Percentiles rank a stretch among this genome's conserved stretches.
Evolutionary conservation across 2,329 filamentous ascomycete genomes (phyloP).

Genomic region (Cercospora brassicicola): DNA sequence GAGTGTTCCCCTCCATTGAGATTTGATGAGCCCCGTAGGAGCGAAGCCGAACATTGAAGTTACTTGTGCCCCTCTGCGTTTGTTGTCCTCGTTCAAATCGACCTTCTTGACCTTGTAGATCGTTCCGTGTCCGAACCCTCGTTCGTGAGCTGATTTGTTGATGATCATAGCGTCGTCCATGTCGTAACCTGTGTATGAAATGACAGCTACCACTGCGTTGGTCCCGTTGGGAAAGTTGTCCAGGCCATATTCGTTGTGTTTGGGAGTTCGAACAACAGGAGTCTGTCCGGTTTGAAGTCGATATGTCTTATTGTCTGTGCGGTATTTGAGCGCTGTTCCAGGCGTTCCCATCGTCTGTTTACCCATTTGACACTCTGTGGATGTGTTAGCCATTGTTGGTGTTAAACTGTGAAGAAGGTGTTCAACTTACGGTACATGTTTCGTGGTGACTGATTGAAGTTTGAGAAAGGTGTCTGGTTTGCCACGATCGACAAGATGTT

Average conservation of each 20-base stretch:
- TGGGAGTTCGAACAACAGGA: conserved; percentile 83
- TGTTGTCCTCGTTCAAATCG: conserved; percentile 74
- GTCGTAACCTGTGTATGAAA: conserved; percentile 98
- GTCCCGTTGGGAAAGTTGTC: conserved; percentile 98
- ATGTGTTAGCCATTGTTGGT: not conserved
- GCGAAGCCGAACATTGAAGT: conserved; percentile 90
- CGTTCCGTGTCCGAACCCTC: conserved; percentile 91
- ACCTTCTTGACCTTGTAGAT: conserved; percentile 98
- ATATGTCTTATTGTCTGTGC: conserved; percentile 97
- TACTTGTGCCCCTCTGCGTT: conserved; percentile 59
- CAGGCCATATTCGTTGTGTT: conserved; percentile 94
- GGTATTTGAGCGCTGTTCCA: conserved; percentile 76
- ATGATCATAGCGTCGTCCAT: conserved; percentile 99
- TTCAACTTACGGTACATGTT: conserved; percentile 75
- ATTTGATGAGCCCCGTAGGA: conserved; percentile 70
- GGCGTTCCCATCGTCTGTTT: conserved; percentile 99
- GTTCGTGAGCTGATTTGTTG: conserved; percentile 94
- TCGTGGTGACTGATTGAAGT: conserved; percentile 96
- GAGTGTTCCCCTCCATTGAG: conserved; percentile 68
- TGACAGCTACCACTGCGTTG: conserved; percentile 94
- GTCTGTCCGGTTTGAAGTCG: conserved; percentile 93
- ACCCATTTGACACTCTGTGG: conserved; percentile 79
- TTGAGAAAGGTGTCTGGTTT: conserved; percentile 98
- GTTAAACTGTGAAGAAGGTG: not conserved
- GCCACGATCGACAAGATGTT: conserved; percentile 97